Percentiles rank a stretch among this genome's conserved stretches.
These are phyloP conservation scores for Pisolithus tinctorius DNA, from an alignment of 768 basidiomycete genomes.

Conservation along the genomic window DNA sequence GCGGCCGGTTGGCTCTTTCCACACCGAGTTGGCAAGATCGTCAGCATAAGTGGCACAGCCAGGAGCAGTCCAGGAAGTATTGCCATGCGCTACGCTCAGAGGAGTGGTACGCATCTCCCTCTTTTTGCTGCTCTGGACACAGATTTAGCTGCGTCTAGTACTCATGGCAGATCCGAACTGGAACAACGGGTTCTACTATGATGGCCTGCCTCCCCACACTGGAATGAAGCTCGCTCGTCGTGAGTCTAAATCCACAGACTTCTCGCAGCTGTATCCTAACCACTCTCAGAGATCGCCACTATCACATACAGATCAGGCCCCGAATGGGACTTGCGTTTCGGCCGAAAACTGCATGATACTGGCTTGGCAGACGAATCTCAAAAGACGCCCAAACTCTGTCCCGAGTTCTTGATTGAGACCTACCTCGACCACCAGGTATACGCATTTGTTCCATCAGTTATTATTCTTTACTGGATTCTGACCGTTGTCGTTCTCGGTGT, in stretches of 20 bases:
- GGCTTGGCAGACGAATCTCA: slow-evolving; percentile 10
- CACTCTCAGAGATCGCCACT: slow-evolving; percentile 83
- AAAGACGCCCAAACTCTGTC: slow-evolving; percentile 71
- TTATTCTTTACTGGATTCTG: not conserved
- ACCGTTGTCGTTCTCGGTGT: slow-evolving; percentile 2
- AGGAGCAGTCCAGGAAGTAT: slow-evolving; percentile 87
- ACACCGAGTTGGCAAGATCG: slow-evolving; percentile 80
- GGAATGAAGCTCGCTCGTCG: slow-evolving; percentile 99
- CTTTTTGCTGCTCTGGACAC: not conserved
- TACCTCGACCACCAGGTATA: slow-evolving; percentile 87
- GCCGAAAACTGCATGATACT: slow-evolving; percentile 55
- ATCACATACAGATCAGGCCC: slow-evolving; percentile 99
- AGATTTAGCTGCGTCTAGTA: slow-evolving; percentile 42
- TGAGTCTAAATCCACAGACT: slow-evolving; percentile 33
- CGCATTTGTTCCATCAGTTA: not conserved
- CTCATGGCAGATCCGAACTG: slow-evolving; percentile 99
- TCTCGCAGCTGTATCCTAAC: not conserved
- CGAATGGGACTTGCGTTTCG: slow-evolving; percentile 99
- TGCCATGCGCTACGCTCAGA: slow-evolving; percentile 93
- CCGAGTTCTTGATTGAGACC: slow-evolving; percentile 97
- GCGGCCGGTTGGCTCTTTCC: slow-evolving; percentile 93
- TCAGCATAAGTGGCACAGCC: slow-evolving; percentile 93
- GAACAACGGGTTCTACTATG: slow-evolving; percentile 99
- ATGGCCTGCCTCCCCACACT: slow-evolving; percentile 87
- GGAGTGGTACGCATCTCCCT: slow-evolving; percentile 62